phyloP scores from a whole-genome alignment of 345 rosid species.

The Citrus unshiu region DNA sequence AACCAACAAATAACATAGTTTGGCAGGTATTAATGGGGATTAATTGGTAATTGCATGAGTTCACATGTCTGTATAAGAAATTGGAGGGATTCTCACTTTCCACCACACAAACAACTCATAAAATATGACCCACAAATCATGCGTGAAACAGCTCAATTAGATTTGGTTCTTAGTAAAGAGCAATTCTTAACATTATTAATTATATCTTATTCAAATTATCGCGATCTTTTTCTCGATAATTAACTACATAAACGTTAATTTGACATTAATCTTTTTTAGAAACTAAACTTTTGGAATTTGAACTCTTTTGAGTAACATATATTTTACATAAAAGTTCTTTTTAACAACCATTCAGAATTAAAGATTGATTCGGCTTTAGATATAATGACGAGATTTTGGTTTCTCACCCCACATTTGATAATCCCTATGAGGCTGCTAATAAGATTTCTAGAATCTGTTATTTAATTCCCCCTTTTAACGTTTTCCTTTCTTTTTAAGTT shows the following conservation, averaged over 20 bases:
- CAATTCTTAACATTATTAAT: conserved; percentile 2
- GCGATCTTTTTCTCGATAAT: conserved; percentile 9
- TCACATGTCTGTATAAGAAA: conserved; percentile 44
- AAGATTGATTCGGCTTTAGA: conserved; percentile 1
- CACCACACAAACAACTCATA: conserved; percentile 53
- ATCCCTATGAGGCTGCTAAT: conserved; percentile 30
- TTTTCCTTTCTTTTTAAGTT: background rate
- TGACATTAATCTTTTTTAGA: background rate
- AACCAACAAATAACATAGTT: conserved; percentile 5
- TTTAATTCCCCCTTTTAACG: conserved; percentile 9
- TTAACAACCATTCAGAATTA: background rate
- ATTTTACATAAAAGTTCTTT: background rate
- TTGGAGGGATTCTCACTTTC: conserved; percentile 48
- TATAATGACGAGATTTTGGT: conserved; percentile 16
- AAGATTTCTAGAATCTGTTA: conserved; percentile 42
- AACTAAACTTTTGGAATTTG: background rate
- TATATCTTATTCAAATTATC: conserved; percentile 20
- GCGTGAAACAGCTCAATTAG: conserved; percentile 54
- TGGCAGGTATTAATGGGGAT: conserved; percentile 17
- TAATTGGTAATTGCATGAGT: conserved; percentile 36
- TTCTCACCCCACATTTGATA: background rate
- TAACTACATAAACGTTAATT: conserved; percentile 4
- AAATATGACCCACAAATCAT: conserved; percentile 57
- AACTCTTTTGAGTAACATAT: background rate
- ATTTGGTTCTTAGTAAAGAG: conserved; percentile 33